phyloP scores from a whole-genome alignment of 176 grass and related monocot genomes.

The Miscanthus lutarioriparius region DNA sequence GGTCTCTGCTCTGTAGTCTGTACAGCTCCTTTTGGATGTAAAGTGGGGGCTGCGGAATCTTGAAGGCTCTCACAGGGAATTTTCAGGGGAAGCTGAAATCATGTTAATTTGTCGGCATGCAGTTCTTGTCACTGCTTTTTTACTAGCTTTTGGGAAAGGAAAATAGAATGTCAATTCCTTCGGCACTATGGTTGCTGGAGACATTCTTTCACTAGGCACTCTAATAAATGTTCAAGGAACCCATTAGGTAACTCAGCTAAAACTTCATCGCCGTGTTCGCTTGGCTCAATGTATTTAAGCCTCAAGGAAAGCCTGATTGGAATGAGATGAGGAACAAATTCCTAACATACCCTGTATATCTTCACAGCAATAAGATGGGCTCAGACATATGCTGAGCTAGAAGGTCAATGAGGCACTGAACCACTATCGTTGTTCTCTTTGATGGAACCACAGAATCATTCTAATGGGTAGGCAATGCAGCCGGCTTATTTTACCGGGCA shows the following conservation, averaged over 20 bases:
- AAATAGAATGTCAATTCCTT: slow-evolving; percentile 27
- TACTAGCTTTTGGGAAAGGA: slow-evolving; percentile 26
- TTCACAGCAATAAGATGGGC: background rate
- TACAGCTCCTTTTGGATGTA: slow-evolving; percentile 45
- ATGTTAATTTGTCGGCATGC: slow-evolving; percentile 41
- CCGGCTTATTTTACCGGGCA: background rate
- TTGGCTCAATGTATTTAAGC: no score
- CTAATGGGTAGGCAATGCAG: background rate
- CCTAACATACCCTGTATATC: background rate
- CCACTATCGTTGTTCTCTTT: background rate
- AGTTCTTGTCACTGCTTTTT: slow-evolving; percentile 34
- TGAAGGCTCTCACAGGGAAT: slow-evolving; percentile 26
- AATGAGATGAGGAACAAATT: slow-evolving; percentile 3
- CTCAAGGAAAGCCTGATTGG: background rate
- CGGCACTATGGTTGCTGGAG: background rate
- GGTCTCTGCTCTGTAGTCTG: slow-evolving; percentile 41
- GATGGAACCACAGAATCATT: background rate
- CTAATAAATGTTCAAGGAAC: background rate
- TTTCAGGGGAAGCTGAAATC: slow-evolving; percentile 24
- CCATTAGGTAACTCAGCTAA: background rate
- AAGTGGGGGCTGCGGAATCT: slow-evolving; percentile 40
- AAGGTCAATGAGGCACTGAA: background rate
- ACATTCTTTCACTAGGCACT: background rate
- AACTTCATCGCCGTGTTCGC: no score
- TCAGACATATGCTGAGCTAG: background rate